phyloP scores from a whole-genome alignment of 2,329 filamentous ascomycete species.

The Dothideomycetes sp. region DNA sequence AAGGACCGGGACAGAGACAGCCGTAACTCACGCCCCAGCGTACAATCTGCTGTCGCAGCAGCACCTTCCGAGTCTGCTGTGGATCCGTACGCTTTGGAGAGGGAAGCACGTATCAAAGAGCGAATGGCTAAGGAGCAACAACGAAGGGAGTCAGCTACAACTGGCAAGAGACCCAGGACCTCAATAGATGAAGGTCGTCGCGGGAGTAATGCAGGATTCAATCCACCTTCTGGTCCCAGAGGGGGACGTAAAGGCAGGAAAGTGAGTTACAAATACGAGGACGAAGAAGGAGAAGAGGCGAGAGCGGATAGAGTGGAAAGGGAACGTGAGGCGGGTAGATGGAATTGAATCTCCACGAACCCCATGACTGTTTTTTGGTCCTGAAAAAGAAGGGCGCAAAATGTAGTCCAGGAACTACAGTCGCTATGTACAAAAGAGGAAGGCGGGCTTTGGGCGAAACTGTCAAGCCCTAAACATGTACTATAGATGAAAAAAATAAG shows the following conservation, averaged over 20 bases:
- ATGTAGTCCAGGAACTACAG: too few species aligned
- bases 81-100: constrained; percentile 28
- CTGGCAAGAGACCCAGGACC: constrained; percentile 26
- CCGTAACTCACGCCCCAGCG: constrained; percentile 12
- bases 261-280: constrained; percentile 28
- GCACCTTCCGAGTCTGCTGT: constrained; percentile 13
- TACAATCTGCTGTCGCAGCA: constrained; percentile 4
- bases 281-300: constrained; percentile 33
- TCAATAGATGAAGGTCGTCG: constrained; percentile 10
- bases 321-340: constrained; percentile 46
- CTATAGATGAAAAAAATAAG: too few species aligned
- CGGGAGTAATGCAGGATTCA: constrained; percentile 19
- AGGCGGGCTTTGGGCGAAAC: too few species aligned
- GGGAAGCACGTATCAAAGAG: constrained; percentile 23
- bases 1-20: constrained; percentile 16
- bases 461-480: too few species aligned
- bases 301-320: constrained; percentile 33
- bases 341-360: too few species aligned
- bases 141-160: constrained; percentile 43
- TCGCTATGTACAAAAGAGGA: too few species aligned
- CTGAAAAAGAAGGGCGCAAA: too few species aligned
- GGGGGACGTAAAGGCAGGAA: constrained; percentile 38
- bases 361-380: too few species aligned
- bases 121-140: constrained; percentile 60
- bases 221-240: constrained; percentile 38